These are phyloP conservation scores for Chlorella ohadii DNA, from an alignment of 139 green algal species.

Conservation along the genomic window DNA sequence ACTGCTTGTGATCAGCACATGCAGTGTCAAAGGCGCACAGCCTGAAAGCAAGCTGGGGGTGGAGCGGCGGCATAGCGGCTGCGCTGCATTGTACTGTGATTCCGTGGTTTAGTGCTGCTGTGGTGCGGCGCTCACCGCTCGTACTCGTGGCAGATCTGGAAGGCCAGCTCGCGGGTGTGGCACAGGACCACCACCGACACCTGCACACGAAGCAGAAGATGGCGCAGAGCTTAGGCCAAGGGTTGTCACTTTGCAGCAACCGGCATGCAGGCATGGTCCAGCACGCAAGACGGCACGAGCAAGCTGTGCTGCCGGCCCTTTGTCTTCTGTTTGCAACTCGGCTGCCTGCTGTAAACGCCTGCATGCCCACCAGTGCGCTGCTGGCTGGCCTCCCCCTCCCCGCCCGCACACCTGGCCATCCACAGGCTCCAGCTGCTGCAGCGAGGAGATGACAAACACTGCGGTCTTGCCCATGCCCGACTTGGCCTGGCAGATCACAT, in stretches of 20 bases:
- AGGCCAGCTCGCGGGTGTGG: constrained; percentile 99
- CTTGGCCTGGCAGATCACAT: constrained; percentile 99
- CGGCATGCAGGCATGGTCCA: background rate
- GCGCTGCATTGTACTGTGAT: too few relatives aligned
- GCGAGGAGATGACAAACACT: constrained; percentile 98
- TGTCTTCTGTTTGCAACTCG: too few relatives aligned
- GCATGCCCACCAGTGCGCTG: too few relatives aligned
- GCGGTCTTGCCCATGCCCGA: constrained; percentile 99
- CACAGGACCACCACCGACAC: constrained; percentile 92
- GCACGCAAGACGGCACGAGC: background rate
- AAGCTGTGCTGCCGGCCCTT: background rate
- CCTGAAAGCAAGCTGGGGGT: too few relatives aligned
- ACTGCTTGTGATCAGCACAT: too few relatives aligned
- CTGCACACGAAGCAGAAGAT: background rate
- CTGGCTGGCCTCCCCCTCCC: too few relatives aligned
- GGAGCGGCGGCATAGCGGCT: too few relatives aligned
- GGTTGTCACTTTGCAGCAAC: too few relatives aligned
- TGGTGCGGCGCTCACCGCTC: constrained; percentile 62
- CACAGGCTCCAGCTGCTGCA: constrained; percentile 94
- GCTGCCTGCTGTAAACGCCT: too few relatives aligned
- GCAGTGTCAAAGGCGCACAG: too few relatives aligned
- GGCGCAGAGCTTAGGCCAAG: background rate
- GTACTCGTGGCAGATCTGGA: constrained; percentile 99
- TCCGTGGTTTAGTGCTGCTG: too few relatives aligned
- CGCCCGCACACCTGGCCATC: constrained; percentile 53